phyloP scores from a whole-genome alignment of 495 filamentous ascomycete genomes.

The Platismatia glauca region DNA sequence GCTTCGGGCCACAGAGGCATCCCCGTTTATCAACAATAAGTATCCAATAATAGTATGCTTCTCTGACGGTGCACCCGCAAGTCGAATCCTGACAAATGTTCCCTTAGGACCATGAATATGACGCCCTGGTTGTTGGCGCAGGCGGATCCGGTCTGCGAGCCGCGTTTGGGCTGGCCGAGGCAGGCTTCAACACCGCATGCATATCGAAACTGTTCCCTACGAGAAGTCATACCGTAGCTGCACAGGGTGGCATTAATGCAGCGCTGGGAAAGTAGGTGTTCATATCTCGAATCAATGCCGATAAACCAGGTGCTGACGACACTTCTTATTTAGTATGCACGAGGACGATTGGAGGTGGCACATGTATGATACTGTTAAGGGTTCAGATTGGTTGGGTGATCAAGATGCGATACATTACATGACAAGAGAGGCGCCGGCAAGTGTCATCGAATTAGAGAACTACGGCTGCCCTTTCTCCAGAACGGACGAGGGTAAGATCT shows the following conservation, averaged over 20 bases:
- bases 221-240: slow-evolving; percentile 89
- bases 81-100: slow-evolving; percentile 6
- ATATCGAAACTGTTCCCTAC: slow-evolving; percentile 98
- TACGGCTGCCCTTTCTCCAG: slow-evolving; percentile 97
- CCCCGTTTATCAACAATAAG: slow-evolving; percentile 69
- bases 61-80: neutral
- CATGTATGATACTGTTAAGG: slow-evolving; percentile 99
- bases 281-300: neutral
- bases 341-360: slow-evolving; percentile 98
- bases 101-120: slow-evolving; percentile 61
- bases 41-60: slow-evolving; percentile 84
- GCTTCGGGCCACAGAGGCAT: slow-evolving; percentile 85
- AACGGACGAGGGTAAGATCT: slow-evolving; percentile 95
- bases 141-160: slow-evolving; percentile 90
- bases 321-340: slow-evolving; percentile 50
- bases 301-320: slow-evolving; percentile 6
- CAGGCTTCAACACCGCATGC: slow-evolving; percentile 96
- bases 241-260: slow-evolving; percentile 91
- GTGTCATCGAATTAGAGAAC: slow-evolving; percentile 90
- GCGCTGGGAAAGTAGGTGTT: slow-evolving; percentile 72
- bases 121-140: slow-evolving; percentile 90
- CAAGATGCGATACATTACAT: slow-evolving; percentile 99
- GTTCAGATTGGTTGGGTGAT: slow-evolving; percentile 96
- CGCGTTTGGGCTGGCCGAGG: slow-evolving; percentile 92
- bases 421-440: slow-evolving; percentile 87